Evolutionary conservation across 306 rosid species (phyloP), one percentile per base, ranked within the genome.

Genomic region (Prunus padus): DNA sequence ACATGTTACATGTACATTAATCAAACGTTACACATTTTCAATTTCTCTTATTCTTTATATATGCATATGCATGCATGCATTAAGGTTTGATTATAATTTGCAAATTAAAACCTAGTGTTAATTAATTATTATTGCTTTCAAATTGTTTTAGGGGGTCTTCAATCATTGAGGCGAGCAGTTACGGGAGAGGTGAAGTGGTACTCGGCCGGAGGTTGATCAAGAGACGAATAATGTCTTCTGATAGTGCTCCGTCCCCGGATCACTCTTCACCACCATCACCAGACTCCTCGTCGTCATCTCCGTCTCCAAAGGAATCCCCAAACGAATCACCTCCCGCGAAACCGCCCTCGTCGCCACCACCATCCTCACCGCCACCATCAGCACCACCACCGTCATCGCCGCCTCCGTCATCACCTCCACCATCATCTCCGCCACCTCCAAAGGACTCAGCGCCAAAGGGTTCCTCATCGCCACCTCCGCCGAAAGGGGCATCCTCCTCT

Each of bases 151-250:
- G 85, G 87, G 91, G 82, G 49, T 18, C 19, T 84, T 76, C 72
- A 62, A 78, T 80, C 82, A 8, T 73, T 74, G 80, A 65, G 80
- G 75, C 76, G 77, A 77, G 81, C 61, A 59, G 62, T 59, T 65
- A 70, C 75, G 71, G 73, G 55, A 71, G 74, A 82, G 82, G 74
- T 55, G 91, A 82, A 77, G 33, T 76, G 54, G 69, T 69, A 49
- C 44, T 77, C 74, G 76, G 88, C 85, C 86, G 80, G 56, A 80
- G 67, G 76, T 84, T 85, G 49, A 76, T 82, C 83, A 33, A 19
- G 69, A 64, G 76, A 66, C 72, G 75, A 68, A 84, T 33, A 85
- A 91, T 87, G 93, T 65, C 90, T 77, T 72, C 86, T 52, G n/a
- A 62, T 71, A 49, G 73, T 60, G 19, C 81, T 61, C 60, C 87